phyloP scores from a whole-genome alignment of 1,139 yeast species.

The Saccharomyces hybrid region DNA sequence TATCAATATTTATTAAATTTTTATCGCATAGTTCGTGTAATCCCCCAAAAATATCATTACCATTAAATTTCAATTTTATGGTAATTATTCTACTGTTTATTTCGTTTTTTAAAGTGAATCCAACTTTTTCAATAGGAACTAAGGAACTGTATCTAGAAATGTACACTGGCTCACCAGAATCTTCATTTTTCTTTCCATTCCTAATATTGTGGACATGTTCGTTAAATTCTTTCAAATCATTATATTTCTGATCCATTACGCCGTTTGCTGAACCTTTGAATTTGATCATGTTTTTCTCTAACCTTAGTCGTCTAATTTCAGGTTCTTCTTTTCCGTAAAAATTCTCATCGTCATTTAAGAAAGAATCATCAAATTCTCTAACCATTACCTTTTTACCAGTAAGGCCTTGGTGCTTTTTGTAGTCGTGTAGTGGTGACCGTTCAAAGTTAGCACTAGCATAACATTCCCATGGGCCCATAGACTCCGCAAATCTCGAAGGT shows the following conservation, averaged over 20 bases:
- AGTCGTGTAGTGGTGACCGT: conserved; percentile 47
- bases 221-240: conserved; percentile 32
- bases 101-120: conserved; percentile 10
- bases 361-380: conserved; percentile 2
- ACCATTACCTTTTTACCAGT: conserved; percentile 13
- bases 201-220: conserved; percentile 15
- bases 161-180: neutral
- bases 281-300: conserved; percentile 42
- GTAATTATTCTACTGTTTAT: conserved; percentile 1
- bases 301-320: conserved; percentile 15
- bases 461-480: conserved; percentile 62
- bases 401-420: conserved; percentile 22
- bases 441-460: conserved; percentile 64
- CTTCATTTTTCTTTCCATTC: conserved; percentile 11
- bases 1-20: conserved; percentile 45
- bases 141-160: conserved; percentile 16
- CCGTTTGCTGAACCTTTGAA: conserved; percentile 49
- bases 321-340: conserved; percentile 16
- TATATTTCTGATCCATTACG: conserved; percentile 33
- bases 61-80: conserved; percentile 48
- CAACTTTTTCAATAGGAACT: conserved; percentile 19
- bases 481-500: conserved; percentile 47
- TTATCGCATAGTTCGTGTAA: conserved; percentile 60
- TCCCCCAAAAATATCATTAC: conserved; percentile 77
- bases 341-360: conserved; percentile 10